phyloP scores from a whole-genome alignment of 106 monocot genomes.

The Dioscorea dumetorum region DNA sequence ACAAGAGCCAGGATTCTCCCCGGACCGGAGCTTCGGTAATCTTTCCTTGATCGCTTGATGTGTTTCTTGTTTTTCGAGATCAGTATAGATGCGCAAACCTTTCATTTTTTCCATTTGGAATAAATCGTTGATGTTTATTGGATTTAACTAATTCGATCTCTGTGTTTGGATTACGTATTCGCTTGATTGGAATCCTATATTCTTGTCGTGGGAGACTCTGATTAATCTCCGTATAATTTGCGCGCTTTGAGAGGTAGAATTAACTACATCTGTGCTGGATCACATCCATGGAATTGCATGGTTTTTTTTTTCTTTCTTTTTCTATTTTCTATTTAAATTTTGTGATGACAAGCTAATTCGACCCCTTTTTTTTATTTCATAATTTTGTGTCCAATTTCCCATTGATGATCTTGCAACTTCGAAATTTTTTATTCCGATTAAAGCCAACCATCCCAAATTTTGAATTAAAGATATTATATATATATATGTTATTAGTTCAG shows the following conservation, averaged over 20 bases:
- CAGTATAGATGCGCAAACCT: not conserved
- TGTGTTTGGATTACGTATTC: not conserved
- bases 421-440: too few species aligned
- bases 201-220: not conserved
- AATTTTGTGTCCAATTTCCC: too few species aligned
- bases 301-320: too few species aligned
- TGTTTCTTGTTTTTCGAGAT: not conserved
- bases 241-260: too few species aligned
- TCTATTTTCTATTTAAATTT: too few species aligned
- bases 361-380: too few species aligned
- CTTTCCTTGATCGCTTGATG: not conserved
- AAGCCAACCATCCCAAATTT: too few species aligned
- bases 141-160: not conserved
- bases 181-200: not conserved
- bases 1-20: conserved; percentile 18
- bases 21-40: conserved; percentile 23
- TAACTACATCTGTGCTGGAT: too few species aligned
- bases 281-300: too few species aligned
- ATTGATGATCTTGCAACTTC: too few species aligned
- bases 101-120: not conserved
- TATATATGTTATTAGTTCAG: not conserved
- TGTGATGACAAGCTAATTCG: too few species aligned
- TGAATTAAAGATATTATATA: not conserved
- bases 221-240: not conserved
- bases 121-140: not conserved